These are phyloP conservation scores for Aspergillus panamensis DNA, from an alignment of 495 filamentous ascomycete genomes.

Conservation along the genomic window DNA sequence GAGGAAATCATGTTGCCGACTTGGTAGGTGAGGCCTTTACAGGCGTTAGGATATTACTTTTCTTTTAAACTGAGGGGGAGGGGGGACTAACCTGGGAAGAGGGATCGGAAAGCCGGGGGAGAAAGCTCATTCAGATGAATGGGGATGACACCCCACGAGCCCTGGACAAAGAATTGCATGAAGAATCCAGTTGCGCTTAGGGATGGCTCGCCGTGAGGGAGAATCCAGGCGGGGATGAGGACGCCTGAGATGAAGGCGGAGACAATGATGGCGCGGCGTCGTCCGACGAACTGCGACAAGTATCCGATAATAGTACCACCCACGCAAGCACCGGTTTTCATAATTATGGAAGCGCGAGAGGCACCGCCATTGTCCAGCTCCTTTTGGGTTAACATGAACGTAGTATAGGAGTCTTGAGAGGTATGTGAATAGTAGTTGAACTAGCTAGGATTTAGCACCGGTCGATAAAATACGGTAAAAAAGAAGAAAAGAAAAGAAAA, in stretches of 20 bases:
- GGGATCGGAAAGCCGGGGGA: constrained; percentile 69
- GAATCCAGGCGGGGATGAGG: constrained; percentile 70
- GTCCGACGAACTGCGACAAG: constrained; percentile 66
- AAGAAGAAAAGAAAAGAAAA: no score
- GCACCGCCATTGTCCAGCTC: constrained; percentile 54
- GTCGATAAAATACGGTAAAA: not conserved
- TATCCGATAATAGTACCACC: constrained; percentile 72
- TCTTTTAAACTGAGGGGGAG: not conserved
- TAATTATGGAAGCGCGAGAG: constrained; percentile 66
- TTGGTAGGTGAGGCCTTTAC: constrained; percentile 56
- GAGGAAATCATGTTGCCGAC: constrained; percentile 74
- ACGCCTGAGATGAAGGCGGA: constrained; percentile 52
- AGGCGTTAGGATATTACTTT: constrained; percentile 1
- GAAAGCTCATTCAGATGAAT: constrained; percentile 78
- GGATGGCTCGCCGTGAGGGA: constrained; percentile 52
- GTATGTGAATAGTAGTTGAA: constrained; percentile 63
- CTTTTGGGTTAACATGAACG: constrained; percentile 68
- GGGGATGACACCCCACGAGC: constrained; percentile 74
- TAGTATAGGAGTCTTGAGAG: constrained; percentile 73
- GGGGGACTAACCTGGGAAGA: constrained; percentile 28
- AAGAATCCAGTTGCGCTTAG: constrained; percentile 69
- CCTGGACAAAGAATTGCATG: constrained; percentile 76
- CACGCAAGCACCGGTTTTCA: constrained; percentile 69
- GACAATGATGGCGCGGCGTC: constrained; percentile 61
- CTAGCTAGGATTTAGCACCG: constrained; percentile 1